These are phyloP conservation scores for Camelina sativa DNA, from an alignment of 345 rosid species.

Conservation along the genomic window DNA sequence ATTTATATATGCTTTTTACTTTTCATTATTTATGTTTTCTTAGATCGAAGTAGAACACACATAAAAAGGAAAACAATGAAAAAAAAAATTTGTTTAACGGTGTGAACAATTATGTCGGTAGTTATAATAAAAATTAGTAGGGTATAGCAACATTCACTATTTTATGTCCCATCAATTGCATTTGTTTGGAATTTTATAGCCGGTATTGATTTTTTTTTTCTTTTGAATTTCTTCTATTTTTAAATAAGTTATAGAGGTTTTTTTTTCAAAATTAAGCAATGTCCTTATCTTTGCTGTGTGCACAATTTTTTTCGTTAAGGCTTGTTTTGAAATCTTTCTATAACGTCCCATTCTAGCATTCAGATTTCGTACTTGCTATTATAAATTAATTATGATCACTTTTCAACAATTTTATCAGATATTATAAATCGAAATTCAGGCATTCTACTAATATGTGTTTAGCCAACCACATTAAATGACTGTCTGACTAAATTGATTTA, in stretches of 20 bases:
- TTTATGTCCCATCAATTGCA: constrained; percentile 24
- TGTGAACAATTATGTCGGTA: constrained; percentile 43
- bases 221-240: not conserved
- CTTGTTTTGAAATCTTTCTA: not conserved
- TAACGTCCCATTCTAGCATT: not conserved
- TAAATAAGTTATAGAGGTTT: too few relatives aligned
- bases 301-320: too few relatives aligned
- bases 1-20: not conserved
- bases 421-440: not conserved
- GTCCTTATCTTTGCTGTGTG: too few relatives aligned
- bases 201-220: not conserved
- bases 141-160: constrained; percentile 38
- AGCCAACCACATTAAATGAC: not conserved
- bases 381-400: not conserved
- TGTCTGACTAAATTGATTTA: not conserved
- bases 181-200: constrained; percentile 1
- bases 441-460: not conserved
- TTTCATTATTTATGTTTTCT: not conserved
- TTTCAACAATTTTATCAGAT: not conserved
- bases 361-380: not conserved
- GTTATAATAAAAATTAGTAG: constrained; percentile 37
- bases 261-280: too few relatives aligned
- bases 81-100: constrained; percentile 27
- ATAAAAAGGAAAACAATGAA: constrained; percentile 13
- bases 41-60: not conserved